Conservation (phyloP, 129 eudicot genomes). For the Saposhnikovia divaricata region DNA sequence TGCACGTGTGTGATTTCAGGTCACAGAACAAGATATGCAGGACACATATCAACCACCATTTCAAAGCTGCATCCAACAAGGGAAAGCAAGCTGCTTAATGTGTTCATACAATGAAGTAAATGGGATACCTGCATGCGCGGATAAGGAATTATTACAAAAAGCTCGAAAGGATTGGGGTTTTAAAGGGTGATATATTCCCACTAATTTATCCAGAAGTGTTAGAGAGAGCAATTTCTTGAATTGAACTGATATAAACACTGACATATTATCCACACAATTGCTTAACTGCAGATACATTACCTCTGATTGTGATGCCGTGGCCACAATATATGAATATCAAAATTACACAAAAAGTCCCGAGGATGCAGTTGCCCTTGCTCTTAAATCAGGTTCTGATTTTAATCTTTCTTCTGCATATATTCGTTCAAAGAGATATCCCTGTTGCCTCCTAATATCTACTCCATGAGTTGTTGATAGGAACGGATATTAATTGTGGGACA, state of each 20-base stretch:
- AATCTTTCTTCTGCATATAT: not conserved
- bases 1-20: conserved; percentile 34
- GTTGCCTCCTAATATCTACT: conserved; percentile 4
- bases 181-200: conserved; percentile 52
- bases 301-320: conserved; percentile 98
- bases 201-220: conserved; percentile 8
- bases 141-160: conserved; percentile 56
- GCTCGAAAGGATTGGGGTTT: conserved; percentile 88
- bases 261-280: conserved; percentile 15
- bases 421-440: not conserved
- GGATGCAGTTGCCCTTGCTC: conserved; percentile 92
- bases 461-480: conserved; percentile 37
- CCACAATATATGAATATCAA: conserved; percentile 87
- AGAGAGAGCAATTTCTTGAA: not conserved
- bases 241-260: conserved; percentile 14
- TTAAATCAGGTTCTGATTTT: conserved; percentile 66
- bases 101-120: conserved; percentile 91
- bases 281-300: conserved; percentile 59
- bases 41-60: conserved; percentile 93
- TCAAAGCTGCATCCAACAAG: conserved; percentile 69
- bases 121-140: conserved; percentile 86
- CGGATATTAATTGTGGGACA: conserved; percentile 89
- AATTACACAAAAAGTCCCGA: conserved; percentile 62
- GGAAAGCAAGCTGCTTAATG: conserved; percentile 97
- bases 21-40: conserved; percentile 85